Evolutionary conservation across 805 yeast species (phyloP).

Genomic region (Maudiozyma pseudohumilis): DNA sequence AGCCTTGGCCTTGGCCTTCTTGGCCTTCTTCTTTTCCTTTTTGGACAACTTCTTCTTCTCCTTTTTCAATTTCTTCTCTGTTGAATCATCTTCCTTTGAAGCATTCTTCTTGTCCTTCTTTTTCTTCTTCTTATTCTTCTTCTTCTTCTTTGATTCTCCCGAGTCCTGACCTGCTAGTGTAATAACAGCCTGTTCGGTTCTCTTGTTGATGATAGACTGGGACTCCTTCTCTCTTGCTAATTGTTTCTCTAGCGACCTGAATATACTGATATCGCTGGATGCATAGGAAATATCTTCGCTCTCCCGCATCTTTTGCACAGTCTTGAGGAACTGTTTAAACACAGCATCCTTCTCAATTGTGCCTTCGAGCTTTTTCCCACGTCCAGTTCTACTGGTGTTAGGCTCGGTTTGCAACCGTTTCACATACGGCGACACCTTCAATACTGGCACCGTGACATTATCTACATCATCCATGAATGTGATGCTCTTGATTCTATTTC

Average conservation of each 20-base stretch:
- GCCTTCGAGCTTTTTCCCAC: slow-evolving; percentile 14
- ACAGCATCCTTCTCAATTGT: slow-evolving; percentile 26
- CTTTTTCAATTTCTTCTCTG: slow-evolving; percentile 6
- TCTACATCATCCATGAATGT: slow-evolving; percentile 26
- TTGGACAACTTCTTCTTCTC: slow-evolving; percentile 8
- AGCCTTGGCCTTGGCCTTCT: not conserved
- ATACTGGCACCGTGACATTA: slow-evolving; percentile 14
- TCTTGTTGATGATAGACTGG: slow-evolving; percentile 13
- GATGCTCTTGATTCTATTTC: slow-evolving; percentile 21
- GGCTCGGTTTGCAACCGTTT: slow-evolving; percentile 8
- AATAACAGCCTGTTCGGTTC: slow-evolving; percentile 18
- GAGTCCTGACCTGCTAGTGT: slow-evolving; percentile 21
- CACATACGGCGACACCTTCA: slow-evolving; percentile 18
- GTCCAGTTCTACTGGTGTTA: slow-evolving; percentile 9
- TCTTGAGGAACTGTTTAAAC: slow-evolving; percentile 26
- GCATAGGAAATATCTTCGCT: slow-evolving; percentile 14
- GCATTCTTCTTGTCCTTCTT: not conserved
- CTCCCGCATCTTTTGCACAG: slow-evolving; percentile 16
- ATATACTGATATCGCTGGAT: slow-evolving; percentile 21
- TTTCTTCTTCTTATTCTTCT: slow-evolving; percentile 4
- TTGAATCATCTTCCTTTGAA: slow-evolving; percentile 10
- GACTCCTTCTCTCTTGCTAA: slow-evolving; percentile 14
- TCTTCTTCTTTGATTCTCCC: slow-evolving; percentile 16
- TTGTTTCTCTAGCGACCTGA: slow-evolving; percentile 23
- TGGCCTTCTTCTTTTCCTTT: not conserved